A percentile compares a stretch with the other conserved stretches of the same genome.
phyloP scores from a whole-genome alignment of 2,329 filamentous ascomycete species.

The Sporothrix phasma region DNA sequence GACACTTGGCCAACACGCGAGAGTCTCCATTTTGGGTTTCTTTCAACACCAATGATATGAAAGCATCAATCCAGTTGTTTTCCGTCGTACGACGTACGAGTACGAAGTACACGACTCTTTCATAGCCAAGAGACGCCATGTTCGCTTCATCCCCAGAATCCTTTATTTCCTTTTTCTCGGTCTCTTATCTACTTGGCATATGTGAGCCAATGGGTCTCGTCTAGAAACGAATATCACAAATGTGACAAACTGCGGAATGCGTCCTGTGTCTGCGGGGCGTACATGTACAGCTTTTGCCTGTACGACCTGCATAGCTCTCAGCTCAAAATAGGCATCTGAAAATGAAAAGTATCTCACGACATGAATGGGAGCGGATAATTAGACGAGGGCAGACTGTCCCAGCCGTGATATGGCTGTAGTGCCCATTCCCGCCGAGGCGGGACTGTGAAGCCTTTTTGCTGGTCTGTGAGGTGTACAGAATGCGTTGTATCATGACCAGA shows the following conservation, averaged over 20 bases:
- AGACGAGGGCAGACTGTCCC: not conserved
- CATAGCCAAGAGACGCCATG: too few relatives aligned
- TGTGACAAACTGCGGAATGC: not conserved
- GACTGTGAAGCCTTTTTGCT: not conserved
- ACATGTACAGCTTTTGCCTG: not conserved
- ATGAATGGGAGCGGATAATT: not conserved
- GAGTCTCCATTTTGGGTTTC: not conserved
- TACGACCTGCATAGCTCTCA: not conserved
- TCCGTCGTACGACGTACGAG: too few relatives aligned
- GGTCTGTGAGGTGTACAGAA: not conserved
- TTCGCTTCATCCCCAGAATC: not conserved
- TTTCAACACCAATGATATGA: too few relatives aligned
- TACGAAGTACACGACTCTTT: too few relatives aligned
- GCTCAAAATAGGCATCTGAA: not conserved
- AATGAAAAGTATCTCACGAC: not conserved
- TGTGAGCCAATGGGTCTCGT: not conserved
- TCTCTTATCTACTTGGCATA: conserved; percentile 11
- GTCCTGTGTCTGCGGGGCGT: not conserved
- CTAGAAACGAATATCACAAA: not conserved
- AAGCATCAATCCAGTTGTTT: too few relatives aligned
- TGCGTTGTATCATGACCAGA: not conserved
- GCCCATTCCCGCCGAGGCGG: not conserved
- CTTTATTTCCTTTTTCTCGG: not conserved
- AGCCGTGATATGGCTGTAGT: not conserved
- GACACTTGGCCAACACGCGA: not conserved